Evolutionary conservation across 805 yeast species (phyloP), one percentile per base, ranked within the genome.

Genomic region (Brettanomyces anomalus): DNA sequence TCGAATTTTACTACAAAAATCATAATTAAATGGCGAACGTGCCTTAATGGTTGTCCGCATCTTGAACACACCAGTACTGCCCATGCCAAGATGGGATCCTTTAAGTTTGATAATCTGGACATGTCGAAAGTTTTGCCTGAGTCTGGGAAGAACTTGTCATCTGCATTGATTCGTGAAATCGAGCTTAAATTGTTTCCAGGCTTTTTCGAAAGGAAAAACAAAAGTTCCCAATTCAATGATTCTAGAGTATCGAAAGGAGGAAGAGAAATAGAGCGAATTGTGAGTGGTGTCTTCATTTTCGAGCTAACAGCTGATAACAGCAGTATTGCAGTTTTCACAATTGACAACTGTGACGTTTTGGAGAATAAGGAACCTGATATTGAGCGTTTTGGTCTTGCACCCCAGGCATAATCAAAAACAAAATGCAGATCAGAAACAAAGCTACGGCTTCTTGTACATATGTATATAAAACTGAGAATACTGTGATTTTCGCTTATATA

Each of bases 331-430:
- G 85, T 77, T 4, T 85, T 81, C 54, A 78, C 84, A 2, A 68
- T 83, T 28, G 90, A 83, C 50, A 72, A 79, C 50, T 68, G 83
- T 43, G 81, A 80, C 46, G 66, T 80, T 36, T 59, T 76, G 19
- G 84, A 79, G 51, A 68, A 58, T 36, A 62, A 62, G 21, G 54
- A 56, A 41, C 33, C 45, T 13, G 43, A 48, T 37, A 39, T 37
- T 17, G 39, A 49, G 26, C 43, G 44, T 11, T 42, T 53, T 15
- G 53, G 53, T 13, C 42, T 54, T 33, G 57, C 53, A 15, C 50
- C 58, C 10, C 51, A 52, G 33, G 43, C 49, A 17, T 39, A 20
- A 31, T n/a, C n/a, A n/a, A n/a, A n/a, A n/a, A n/a, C n/a, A n/a
- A n/a, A n/a, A n/a, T 7, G n/a, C n/a, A n/a, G n/a, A n/a, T n/a